Base-by-base conservation (phyloP, 768 basidiomycete species). In the Tulasnella sp. region DNA sequence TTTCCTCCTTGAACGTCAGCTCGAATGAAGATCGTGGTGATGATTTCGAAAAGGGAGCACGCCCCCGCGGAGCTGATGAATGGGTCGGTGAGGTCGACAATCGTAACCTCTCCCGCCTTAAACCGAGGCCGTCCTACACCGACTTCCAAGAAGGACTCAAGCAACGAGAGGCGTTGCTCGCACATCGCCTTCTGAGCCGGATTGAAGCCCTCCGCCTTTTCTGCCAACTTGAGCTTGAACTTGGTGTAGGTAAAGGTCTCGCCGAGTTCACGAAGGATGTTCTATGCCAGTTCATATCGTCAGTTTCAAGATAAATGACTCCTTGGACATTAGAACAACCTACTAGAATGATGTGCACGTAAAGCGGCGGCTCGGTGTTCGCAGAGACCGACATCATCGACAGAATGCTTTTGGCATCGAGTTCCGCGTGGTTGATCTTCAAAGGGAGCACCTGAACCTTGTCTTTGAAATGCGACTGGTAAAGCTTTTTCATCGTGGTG, bases 41-140 rank as follows among this genome's bases (percentile, higher is more conserved):
- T 78, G 9, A 91, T 89, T 71, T 91, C 89, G 70, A 91, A 91
- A 2, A 91, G 77, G 0, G 86, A 85, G 74, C 89, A 90, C 1
- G 90, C 90, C 1, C 88, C 85, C 0, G 82, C 81, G 0, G 87
- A 79, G 75, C 91, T 89, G 40, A 72, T 66, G 75, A 90, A 91
- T 0, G 90, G 88, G 71, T 90, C 90, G 0, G 90, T 89, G 0
- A 90, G 80, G 74, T 91, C 90, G 2, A 90, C 77, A 11, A 91
- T 87, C 0, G 88, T 90, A 4, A 91, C 74, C 72, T 86, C 84
- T 0, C 89, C 89, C 0, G 83, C 75, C 0, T 77, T 79, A 75
- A 90, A 91, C 0, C 87, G 84, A 39, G 34, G 1, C 22, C 6
- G n/a, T 64, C 71, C 19, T 72, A 79, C 32, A 79, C 78, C 73